phyloP scores from a whole-genome alignment of 2,329 filamentous ascomycete genomes.

The Arthrobotrys sphaeroides region DNA sequence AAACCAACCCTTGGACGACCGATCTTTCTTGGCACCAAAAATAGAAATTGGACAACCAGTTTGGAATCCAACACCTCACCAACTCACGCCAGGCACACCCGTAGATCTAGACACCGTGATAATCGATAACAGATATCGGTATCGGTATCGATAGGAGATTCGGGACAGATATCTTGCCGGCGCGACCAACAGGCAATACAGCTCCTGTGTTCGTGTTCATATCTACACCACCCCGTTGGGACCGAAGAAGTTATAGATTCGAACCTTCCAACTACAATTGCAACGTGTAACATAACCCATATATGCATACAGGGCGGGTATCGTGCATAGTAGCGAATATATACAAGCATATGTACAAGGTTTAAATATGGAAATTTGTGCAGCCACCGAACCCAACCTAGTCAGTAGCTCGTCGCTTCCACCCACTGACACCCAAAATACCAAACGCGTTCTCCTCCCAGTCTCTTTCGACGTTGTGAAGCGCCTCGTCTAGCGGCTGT shows the following conservation, averaged over 20 bases:
- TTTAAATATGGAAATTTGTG: not conserved
- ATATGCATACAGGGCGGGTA: too few relatives aligned
- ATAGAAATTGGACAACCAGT: slow-evolving; percentile 8
- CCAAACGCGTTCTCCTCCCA: slow-evolving; percentile 52
- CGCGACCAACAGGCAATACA: not conserved
- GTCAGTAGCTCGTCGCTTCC: slow-evolving; percentile 29
- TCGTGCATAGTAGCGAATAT: not conserved
- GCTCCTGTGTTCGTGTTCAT: too few relatives aligned
- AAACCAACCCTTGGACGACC: not conserved
- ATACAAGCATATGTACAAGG: not conserved
- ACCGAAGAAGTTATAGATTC: too few relatives aligned
- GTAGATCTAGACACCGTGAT: not conserved
- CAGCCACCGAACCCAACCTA: not conserved
- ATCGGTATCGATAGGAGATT: not conserved
- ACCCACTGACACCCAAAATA: slow-evolving; percentile 34
- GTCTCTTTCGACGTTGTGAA: slow-evolving; percentile 15
- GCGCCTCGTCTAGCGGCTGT: slow-evolving; percentile 31
- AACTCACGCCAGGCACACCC: not conserved
- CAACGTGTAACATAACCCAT: too few relatives aligned
- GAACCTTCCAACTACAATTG: too few relatives aligned
- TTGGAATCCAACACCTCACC: slow-evolving; percentile 2
- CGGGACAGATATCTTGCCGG: too few relatives aligned
- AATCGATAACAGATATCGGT: not conserved
- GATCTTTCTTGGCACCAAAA: slow-evolving; percentile 37
- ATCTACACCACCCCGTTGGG: too few relatives aligned